phyloP scores from a whole-genome alignment of 2,329 filamentous ascomycete genomes.

The Ophiognomonia clavigignenti-juglandacearum region DNA sequence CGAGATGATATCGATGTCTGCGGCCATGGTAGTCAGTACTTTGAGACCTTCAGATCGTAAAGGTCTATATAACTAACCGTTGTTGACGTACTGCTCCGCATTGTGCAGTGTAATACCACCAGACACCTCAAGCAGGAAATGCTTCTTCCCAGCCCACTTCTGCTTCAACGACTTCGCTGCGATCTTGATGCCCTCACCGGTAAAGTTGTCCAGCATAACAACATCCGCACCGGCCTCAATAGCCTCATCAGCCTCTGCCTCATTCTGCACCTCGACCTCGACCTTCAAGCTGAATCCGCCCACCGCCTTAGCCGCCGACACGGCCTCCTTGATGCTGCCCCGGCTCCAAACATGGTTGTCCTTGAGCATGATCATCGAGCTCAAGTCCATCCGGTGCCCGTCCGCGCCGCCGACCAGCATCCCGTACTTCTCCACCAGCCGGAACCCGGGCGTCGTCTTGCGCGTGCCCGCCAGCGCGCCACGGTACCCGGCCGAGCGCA shows the following conservation, averaged over 20 bases:
- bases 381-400: conserved; percentile 84
- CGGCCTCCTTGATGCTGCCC: conserved; percentile 79
- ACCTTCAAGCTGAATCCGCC: conserved; percentile 91
- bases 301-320: conserved; percentile 74
- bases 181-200: conserved; percentile 67
- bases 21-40: conserved; percentile 17
- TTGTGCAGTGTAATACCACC: conserved; percentile 85
- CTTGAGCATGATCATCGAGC: conserved; percentile 97
- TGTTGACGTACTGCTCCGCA: conserved; percentile 72
- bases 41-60: not conserved
- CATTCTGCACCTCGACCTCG: conserved; percentile 89
- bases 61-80: conserved; percentile 60
- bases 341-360: conserved; percentile 97
- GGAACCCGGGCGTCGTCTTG: conserved; percentile 95
- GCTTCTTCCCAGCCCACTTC: conserved; percentile 68
- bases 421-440: conserved; percentile 95
- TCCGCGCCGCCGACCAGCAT: conserved; percentile 94
- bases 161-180: conserved; percentile 74
- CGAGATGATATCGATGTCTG: conserved; percentile 91
- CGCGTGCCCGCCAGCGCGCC: conserved; percentile 89
- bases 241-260: conserved; percentile 86
- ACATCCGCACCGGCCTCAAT: conserved; percentile 89
- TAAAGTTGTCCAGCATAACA: conserved; percentile 97
- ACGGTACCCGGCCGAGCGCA: conserved; percentile 65
- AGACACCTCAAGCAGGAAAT: conserved; percentile 86